Evolutionary conservation across 306 rosid species (phyloP).

Genomic region (Luffa aegyptiaca): DNA sequence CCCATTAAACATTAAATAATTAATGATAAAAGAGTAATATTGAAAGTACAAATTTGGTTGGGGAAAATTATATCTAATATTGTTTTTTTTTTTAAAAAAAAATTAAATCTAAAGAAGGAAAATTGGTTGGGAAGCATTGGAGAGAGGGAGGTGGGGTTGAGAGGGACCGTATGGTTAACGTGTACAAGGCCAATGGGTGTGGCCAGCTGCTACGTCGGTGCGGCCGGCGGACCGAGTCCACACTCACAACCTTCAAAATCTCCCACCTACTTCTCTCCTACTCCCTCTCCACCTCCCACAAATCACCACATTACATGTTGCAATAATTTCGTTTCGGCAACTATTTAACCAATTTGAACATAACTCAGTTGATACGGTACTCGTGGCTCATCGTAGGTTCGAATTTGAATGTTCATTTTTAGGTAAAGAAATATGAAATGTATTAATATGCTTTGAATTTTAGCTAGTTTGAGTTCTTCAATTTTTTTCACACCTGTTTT

Average conservation of each 20-base stretch:
- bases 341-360: too few species aligned
- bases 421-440: too few species aligned
- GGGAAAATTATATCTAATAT: not conserved
- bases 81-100: too few species aligned
- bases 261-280: not conserved
- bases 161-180: not conserved
- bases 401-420: too few species aligned
- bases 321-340: too few species aligned
- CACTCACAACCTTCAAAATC: not conserved
- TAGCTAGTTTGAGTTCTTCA: too few species aligned
- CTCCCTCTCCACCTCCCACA: not conserved
- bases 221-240: not conserved
- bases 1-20: not conserved
- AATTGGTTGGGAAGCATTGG: not conserved
- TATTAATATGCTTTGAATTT: too few species aligned
- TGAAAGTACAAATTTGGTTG: not conserved
- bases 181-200: not conserved
- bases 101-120: too few species aligned
- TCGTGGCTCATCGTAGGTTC: too few species aligned
- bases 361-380: too few species aligned
- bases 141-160: not conserved
- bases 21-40: not conserved
- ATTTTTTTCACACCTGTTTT: too few species aligned
- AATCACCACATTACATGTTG: too few species aligned
- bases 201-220: not conserved